A percentile compares a stretch with the other conserved stretches of the same genome.
These are phyloP conservation scores for Aspergillus fumigatus DNA, from an alignment of 2,329 filamentous ascomycete genomes.

Conservation along the genomic window DNA sequence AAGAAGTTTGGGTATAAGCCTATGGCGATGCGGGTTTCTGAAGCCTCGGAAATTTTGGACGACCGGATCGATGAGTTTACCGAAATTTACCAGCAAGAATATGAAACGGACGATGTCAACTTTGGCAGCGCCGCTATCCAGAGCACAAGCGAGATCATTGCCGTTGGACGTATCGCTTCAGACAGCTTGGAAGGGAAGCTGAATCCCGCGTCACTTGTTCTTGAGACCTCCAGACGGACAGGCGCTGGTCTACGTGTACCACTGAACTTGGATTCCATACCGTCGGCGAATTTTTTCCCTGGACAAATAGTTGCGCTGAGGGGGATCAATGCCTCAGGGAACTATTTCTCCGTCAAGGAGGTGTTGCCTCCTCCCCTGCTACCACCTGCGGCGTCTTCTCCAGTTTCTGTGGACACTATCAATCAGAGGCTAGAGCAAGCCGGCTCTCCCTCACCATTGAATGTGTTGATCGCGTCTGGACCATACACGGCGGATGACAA, in stretches of 20 bases:
- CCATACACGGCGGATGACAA: slow-evolving; percentile 93
- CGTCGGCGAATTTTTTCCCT: slow-evolving; percentile 79
- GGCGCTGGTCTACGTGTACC: slow-evolving; percentile 80
- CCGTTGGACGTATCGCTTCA: slow-evolving; percentile 85
- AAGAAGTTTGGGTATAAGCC: slow-evolving; percentile 90
- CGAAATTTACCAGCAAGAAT: slow-evolving; percentile 65
- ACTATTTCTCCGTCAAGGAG: slow-evolving; percentile 75
- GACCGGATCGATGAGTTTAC: slow-evolving; percentile 91
- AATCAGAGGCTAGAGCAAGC: slow-evolving; percentile 64
- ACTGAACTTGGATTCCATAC: slow-evolving; percentile 66
- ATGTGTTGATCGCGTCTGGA: slow-evolving; percentile 72
- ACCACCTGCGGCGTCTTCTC: slow-evolving; percentile 66
- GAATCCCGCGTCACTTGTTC: slow-evolving; percentile 76
- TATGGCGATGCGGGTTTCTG: slow-evolving; percentile 89
- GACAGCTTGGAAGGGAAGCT: slow-evolving; percentile 81
- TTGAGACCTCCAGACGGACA: slow-evolving; percentile 80
- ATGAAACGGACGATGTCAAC: slow-evolving; percentile 69
- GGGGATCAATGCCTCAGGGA: slow-evolving; percentile 82
- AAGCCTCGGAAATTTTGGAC: slow-evolving; percentile 88
- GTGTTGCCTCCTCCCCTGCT: slow-evolving; percentile 71
- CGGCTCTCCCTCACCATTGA: slow-evolving; percentile 64
- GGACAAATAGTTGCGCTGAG: slow-evolving; percentile 86
- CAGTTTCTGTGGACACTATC: slow-evolving; percentile 61
- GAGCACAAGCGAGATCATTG: slow-evolving; percentile 80
- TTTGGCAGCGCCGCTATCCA: slow-evolving; percentile 86